These are phyloP conservation scores for Colletotrichum costaricense DNA, from an alignment of 2,329 filamentous ascomycete species.

Conservation along the genomic window DNA sequence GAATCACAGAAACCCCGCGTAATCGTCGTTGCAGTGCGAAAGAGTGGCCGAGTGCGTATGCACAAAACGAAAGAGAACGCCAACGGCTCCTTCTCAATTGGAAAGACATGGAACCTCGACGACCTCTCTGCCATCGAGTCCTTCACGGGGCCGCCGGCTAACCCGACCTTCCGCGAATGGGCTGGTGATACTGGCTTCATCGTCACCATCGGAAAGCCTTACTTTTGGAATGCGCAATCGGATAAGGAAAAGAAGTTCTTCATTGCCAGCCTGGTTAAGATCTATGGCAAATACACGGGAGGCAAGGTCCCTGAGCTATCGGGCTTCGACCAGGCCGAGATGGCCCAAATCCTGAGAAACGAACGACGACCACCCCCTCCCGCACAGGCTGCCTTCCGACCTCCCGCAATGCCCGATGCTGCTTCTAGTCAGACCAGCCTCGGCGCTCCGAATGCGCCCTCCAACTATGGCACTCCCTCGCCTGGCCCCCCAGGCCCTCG, in stretches of 20 bases:
- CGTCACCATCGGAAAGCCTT: slow-evolving; percentile 91
- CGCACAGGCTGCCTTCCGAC: slow-evolving; percentile 19
- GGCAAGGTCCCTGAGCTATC: slow-evolving; percentile 82
- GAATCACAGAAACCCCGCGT: slow-evolving; percentile 88
- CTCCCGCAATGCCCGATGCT: slow-evolving; percentile 27
- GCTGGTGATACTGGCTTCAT: slow-evolving; percentile 86
- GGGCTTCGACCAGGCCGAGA: slow-evolving; percentile 85
- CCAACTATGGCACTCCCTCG: slow-evolving; percentile 48
- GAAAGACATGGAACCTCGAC: slow-evolving; percentile 97
- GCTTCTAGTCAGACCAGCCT: slow-evolving; percentile 38
- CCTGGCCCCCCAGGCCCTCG: slow-evolving; percentile 38
- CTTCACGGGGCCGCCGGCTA: slow-evolving; percentile 72
- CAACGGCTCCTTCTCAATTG: slow-evolving; percentile 95
- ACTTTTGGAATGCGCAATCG: slow-evolving; percentile 95
- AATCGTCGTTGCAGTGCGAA: slow-evolving; percentile 93
- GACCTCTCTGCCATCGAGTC: slow-evolving; percentile 86
- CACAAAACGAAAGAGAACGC: slow-evolving; percentile 97
- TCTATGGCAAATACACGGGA: slow-evolving; percentile 95
- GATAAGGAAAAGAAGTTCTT: slow-evolving; percentile 99
- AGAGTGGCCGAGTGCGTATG: slow-evolving; percentile 91
- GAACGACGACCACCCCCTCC: slow-evolving; percentile 52
- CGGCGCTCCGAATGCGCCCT: slow-evolving; percentile 36
- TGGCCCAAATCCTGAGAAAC: slow-evolving; percentile 78
- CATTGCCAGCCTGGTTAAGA: slow-evolving; percentile 94
- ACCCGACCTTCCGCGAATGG: slow-evolving; percentile 76